phyloP scores from a whole-genome alignment of 169 alveolate genomes.

The Fabrea salina region DNA sequence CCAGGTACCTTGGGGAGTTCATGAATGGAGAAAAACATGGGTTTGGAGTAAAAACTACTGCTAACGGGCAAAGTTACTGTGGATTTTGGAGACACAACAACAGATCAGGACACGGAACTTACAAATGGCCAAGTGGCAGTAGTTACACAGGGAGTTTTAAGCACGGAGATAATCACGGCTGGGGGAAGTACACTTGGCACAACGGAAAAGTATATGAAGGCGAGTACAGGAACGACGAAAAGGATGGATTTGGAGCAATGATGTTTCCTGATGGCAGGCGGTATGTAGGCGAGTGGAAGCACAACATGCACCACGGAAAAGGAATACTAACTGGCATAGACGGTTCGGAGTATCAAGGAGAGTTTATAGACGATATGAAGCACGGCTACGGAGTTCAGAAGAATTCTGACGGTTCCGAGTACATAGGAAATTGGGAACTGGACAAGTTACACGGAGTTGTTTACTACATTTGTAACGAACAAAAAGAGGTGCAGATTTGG shows the following conservation, averaged over 20 bases:
- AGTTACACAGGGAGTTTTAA: slow-evolving; percentile 20
- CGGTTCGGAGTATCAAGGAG: slow-evolving; percentile 29
- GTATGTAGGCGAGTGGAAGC: slow-evolving; percentile 30
- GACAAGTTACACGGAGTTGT: slow-evolving; percentile 19
- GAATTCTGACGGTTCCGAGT: slow-evolving; percentile 13
- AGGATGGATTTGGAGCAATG: slow-evolving; percentile 32
- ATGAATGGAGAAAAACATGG: slow-evolving; percentile 31
- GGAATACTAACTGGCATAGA: slow-evolving; percentile 7
- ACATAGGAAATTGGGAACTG: slow-evolving; percentile 4
- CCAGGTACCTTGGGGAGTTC: slow-evolving; percentile 22
- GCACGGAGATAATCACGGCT: slow-evolving; percentile 31
- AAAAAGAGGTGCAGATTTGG: slow-evolving; percentile 27
- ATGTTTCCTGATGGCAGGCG: slow-evolving; percentile 35
- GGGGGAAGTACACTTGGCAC: slow-evolving; percentile 33
- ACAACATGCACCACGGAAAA: slow-evolving; percentile 28
- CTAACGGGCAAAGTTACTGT: slow-evolving; percentile 12
- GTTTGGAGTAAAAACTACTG: slow-evolving; percentile 15
- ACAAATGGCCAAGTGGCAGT: slow-evolving; percentile 30
- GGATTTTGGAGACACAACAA: slow-evolving; percentile 29
- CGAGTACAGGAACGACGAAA: slow-evolving; percentile 25
- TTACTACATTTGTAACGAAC: background rate
- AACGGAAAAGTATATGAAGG: slow-evolving; percentile 34
- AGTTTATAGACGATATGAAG: background rate
- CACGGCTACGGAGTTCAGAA: slow-evolving; percentile 11
- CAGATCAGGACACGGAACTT: slow-evolving; percentile 28